phyloP scores from a whole-genome alignment of 2,329 filamentous ascomycete genomes.

The Ceratocystis cacaofunesta region DNA sequence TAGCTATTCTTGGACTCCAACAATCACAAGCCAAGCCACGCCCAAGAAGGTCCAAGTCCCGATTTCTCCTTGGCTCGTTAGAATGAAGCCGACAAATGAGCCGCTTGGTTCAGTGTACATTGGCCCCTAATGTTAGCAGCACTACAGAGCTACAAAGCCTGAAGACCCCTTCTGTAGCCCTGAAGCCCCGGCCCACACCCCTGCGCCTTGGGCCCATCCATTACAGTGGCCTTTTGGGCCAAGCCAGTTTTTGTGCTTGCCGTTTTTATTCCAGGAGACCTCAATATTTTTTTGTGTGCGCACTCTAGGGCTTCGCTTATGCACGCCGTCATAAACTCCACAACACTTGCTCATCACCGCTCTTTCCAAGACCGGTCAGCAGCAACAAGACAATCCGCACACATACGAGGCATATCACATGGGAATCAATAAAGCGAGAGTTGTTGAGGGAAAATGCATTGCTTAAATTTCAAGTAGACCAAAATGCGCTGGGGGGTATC shows the following conservation, averaged over 20 bases:
- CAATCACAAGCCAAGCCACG: neutral
- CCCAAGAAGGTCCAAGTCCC: neutral
- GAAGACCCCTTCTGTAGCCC: no score
- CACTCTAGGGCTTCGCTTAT: slow-evolving; percentile 6
- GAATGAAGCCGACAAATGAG: neutral
- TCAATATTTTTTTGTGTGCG: neutral
- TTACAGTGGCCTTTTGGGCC: no score
- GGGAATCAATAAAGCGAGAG: neutral
- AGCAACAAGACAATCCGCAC: neutral
- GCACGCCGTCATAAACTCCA: neutral
- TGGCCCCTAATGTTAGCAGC: no score
- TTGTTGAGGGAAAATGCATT: neutral
- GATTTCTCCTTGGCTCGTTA: neutral
- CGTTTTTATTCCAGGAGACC: neutral
- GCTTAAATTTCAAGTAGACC: slow-evolving; percentile 11
- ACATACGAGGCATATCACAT: slow-evolving; percentile 1
- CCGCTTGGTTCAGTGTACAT: no score
- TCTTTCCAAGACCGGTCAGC: neutral
- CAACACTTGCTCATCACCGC: neutral
- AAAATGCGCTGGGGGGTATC: slow-evolving; percentile 7
- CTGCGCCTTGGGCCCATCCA: no score
- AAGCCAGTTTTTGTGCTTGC: neutral
- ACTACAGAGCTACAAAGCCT: no score
- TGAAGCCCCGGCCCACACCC: no score
- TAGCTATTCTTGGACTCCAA: neutral